These are phyloP conservation scores for Zelonia costaricensis DNA, from an alignment of 208 protist species.

Conservation along the genomic window DNA sequence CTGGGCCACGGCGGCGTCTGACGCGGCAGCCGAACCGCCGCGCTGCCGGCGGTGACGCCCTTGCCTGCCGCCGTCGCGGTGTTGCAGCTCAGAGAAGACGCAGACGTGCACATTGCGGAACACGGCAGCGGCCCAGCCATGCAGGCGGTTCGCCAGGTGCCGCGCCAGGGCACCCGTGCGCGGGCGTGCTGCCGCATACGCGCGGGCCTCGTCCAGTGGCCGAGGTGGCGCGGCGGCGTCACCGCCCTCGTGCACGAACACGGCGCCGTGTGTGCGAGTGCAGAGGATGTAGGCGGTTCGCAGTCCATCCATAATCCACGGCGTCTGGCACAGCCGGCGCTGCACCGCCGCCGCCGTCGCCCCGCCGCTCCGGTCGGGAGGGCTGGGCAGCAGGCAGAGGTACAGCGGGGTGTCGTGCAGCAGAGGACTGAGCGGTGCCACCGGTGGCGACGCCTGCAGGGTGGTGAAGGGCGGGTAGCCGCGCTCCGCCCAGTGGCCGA, in stretches of 20 bases:
- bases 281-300: constrained; percentile 4
- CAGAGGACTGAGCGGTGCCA: not conserved
- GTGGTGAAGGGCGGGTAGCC: not conserved
- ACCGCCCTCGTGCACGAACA: constrained; percentile 6
- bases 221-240: no score
- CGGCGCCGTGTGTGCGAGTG: constrained; percentile 2
- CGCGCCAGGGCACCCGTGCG: not conserved
- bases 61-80: no score
- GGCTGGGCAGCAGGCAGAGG: constrained; percentile 19
- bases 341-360: constrained; percentile 9
- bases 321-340: constrained; percentile 6
- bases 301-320: constrained; percentile 6
- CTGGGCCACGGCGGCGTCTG: not conserved
- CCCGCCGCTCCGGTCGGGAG: no score
- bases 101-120: constrained; percentile 14
- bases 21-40: no score
- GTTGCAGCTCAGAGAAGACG: constrained; percentile 13
- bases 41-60: no score
- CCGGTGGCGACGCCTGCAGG: not conserved
- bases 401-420: constrained; percentile 8
- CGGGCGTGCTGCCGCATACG: no score
- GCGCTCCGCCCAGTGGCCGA: constrained; percentile 3
- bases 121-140: constrained; percentile 2
- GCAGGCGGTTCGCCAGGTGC: constrained; percentile 5
- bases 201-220: no score